Conservation (phyloP, 2,329 filamentous ascomycete species). For the Chaetothyriales sp. region DNA sequence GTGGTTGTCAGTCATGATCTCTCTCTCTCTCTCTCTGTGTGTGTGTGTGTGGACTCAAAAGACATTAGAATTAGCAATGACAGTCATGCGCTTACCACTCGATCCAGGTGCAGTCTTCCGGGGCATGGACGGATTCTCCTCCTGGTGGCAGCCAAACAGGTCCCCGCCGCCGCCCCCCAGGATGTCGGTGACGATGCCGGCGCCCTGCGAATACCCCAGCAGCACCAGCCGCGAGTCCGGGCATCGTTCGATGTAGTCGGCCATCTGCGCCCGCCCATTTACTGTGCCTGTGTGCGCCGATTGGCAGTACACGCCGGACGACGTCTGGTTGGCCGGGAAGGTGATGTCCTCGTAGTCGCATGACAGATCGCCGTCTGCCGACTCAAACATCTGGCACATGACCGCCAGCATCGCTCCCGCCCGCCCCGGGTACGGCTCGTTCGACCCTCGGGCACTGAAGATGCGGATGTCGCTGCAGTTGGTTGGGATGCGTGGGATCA, state of each 20-base stretch:
- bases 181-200: slow-evolving; percentile 19
- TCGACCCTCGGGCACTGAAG: slow-evolving; percentile 6
- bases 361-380: slow-evolving; percentile 2
- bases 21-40: no score
- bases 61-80: no score
- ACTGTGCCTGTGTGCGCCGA: slow-evolving; percentile 3
- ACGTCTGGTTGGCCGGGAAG: slow-evolving; percentile 9
- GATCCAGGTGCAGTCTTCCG: slow-evolving; percentile 3
- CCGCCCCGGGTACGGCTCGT: slow-evolving; percentile 10
- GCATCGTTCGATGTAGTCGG: slow-evolving; percentile 9
- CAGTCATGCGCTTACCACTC: slow-evolving; percentile 5
- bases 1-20: no score
- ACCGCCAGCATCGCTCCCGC: slow-evolving; percentile 3
- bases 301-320: slow-evolving; percentile 4
- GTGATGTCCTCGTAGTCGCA: slow-evolving; percentile 10
- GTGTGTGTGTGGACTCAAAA: not conserved
- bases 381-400: slow-evolving; percentile 3
- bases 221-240: slow-evolving; percentile 19
- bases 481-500: slow-evolving; percentile 4
- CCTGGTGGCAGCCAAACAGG: slow-evolving; percentile 8
- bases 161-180: slow-evolving; percentile 18
- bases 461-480: slow-evolving; percentile 6
- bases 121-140: slow-evolving; percentile 2
- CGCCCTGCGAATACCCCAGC: slow-evolving; percentile 22
- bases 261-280: slow-evolving; percentile 5